These are phyloP conservation scores for Apiotrichum montevideense DNA, from an alignment of 1,284 basidiomycete species.

Conservation along the genomic window DNA sequence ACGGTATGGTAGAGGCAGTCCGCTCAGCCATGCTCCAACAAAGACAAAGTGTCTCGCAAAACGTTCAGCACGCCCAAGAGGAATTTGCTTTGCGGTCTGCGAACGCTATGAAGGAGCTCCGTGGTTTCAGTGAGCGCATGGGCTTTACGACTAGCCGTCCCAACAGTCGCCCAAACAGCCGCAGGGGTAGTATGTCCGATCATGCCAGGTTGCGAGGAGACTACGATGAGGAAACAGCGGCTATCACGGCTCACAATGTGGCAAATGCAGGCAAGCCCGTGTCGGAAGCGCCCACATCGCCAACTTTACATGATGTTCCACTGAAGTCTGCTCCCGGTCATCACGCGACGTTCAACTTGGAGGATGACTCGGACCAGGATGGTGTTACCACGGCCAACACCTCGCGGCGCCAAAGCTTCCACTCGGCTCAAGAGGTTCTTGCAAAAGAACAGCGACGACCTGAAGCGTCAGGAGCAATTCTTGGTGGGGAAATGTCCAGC, in stretches of 20 bases:
- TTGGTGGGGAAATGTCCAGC: neutral
- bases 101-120: conserved; percentile 37
- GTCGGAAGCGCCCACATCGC: conserved; percentile 36
- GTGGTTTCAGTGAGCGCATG: conserved; percentile 32
- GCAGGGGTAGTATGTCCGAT: conserved; percentile 8
- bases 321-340: neutral
- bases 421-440: conserved; percentile 9
- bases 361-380: conserved; percentile 9
- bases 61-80: conserved; percentile 34
- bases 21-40: conserved; percentile 36
- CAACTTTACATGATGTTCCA: conserved; percentile 22
- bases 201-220: conserved; percentile 2
- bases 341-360: conserved; percentile 3
- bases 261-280: conserved; percentile 4
- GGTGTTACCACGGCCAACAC: conserved; percentile 9
- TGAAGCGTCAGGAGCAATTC: neutral
- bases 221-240: conserved; percentile 25
- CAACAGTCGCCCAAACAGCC: conserved; percentile 9
- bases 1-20: conserved; percentile 36
- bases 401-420: conserved; percentile 17
- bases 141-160: conserved; percentile 5
- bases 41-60: conserved; percentile 27
- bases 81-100: conserved; percentile 36
- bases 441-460: neutral
- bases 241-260: conserved; percentile 24